phyloP scores from a whole-genome alignment of 1,284 basidiomycete species.

The Quambalaria eucalypti region DNA sequence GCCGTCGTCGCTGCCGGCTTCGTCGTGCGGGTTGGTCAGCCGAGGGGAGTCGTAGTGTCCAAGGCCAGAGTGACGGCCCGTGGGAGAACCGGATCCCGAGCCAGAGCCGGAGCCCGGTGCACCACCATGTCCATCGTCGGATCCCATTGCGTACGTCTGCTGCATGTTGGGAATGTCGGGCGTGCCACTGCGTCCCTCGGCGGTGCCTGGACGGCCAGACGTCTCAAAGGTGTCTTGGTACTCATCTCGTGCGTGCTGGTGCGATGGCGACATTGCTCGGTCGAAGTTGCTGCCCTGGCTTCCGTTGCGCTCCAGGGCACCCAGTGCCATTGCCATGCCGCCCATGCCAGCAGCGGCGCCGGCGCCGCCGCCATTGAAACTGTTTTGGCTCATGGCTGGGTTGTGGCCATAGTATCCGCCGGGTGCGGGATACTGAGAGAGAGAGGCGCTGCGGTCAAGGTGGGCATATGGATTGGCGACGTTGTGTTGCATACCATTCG shows the following conservation, averaged over 20 bases:
- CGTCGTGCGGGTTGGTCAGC: not conserved
- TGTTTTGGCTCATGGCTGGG: not conserved
- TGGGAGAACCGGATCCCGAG: not conserved
- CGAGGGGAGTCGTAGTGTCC: not conserved
- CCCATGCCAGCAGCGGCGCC: not conserved
- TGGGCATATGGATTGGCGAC: conserved; percentile 39
- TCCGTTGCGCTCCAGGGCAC: conserved; percentile 1
- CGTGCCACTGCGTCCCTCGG: conserved; percentile 23
- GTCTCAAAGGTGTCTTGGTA: conserved; percentile 9
- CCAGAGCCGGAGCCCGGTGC: not conserved
- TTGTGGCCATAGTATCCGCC: not conserved
- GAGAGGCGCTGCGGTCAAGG: conserved; percentile 17
- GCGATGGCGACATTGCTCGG: too few species aligned
- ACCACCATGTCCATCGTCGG: conserved; percentile 5
- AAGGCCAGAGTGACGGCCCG: not conserved
- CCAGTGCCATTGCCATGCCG: too few species aligned
- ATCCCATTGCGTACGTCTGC: conserved; percentile 23
- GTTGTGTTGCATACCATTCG: conserved; percentile 20
- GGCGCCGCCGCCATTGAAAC: not conserved
- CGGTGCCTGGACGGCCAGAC: conserved; percentile 20
- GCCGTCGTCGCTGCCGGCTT: not conserved
- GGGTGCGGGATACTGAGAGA: not conserved
- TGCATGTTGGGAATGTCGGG: conserved; percentile 35
- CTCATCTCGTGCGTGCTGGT: not conserved
- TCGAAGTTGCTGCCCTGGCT: not conserved